These are phyloP conservation scores for Corrigiola litoralis DNA, from an alignment of 179 eudicot genomes.

Conservation along the genomic window DNA sequence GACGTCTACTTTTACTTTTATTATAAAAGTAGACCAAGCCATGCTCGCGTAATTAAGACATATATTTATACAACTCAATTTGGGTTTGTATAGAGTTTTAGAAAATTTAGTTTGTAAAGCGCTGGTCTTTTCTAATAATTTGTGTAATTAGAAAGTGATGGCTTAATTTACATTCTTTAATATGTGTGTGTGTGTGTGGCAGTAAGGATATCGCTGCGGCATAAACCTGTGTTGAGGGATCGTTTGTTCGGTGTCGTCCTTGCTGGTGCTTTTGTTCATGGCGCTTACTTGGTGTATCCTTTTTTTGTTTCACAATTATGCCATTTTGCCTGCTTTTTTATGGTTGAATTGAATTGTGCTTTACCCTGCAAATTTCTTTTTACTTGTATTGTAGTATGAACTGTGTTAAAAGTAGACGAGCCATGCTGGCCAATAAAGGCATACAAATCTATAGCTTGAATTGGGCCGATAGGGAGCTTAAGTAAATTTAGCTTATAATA, in stretches of 20 bases:
- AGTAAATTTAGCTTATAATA: no score
- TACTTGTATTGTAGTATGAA: neutral
- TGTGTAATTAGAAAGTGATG: neutral
- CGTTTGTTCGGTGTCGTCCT: slow-evolving; percentile 71
- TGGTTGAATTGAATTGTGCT: neutral
- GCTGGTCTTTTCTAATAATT: neutral
- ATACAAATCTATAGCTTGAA: no score
- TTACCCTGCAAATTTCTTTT: neutral
- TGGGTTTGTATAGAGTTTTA: no score
- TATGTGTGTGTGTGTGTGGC: slow-evolving; percentile 1
- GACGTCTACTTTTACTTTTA: no score
- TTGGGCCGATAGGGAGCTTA: no score
- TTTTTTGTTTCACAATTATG: slow-evolving; percentile 3
- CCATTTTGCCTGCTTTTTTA: neutral
- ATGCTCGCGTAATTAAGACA: no score
- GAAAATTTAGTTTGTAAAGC: neutral
- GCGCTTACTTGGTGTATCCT: slow-evolving; percentile 93
- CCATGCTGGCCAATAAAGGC: no score
- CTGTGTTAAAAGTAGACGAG: no score
- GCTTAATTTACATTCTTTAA: neutral
- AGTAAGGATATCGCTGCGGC: slow-evolving; percentile 71
- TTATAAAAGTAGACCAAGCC: no score
- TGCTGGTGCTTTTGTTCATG: slow-evolving; percentile 84
- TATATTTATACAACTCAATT: no score
- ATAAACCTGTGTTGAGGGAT: slow-evolving; percentile 78